phyloP scores from a whole-genome alignment of 768 basidiomycete species.

The Paxillus rubicundulus region DNA sequence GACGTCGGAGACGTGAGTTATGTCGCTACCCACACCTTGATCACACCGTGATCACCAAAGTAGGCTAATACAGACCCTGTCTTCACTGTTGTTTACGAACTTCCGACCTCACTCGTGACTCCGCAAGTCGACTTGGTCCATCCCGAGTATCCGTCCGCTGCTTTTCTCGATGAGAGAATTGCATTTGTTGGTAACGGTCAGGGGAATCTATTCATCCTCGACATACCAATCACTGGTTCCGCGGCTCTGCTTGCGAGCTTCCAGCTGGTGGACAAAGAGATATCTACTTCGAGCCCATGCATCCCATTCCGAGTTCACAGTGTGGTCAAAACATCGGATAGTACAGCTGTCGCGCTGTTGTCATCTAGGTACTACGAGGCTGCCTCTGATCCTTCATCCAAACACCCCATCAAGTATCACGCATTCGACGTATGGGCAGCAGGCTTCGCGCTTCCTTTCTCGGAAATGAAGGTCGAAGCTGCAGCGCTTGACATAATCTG shows the following conservation, averaged over 20 bases:
- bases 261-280: constrained; percentile 36
- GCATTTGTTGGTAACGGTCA: constrained; percentile 67
- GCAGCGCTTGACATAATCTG: constrained; percentile 55
- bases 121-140: constrained; percentile 41
- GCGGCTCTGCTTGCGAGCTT: constrained; percentile 53
- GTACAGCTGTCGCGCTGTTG: constrained; percentile 45
- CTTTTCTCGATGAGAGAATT: constrained; percentile 48
- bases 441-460: constrained; percentile 45
- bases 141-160: constrained; percentile 73
- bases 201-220: constrained; percentile 64
- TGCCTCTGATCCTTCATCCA: constrained; percentile 17
- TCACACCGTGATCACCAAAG: constrained; percentile 25
- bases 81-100: constrained; percentile 56
- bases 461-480: constrained; percentile 29
- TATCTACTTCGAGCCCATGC: constrained; percentile 20
- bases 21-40: constrained; percentile 2
- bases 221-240: constrained; percentile 36
- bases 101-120: constrained; percentile 52
- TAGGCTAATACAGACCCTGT: constrained; percentile 52
- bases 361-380: constrained; percentile 55
- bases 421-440: constrained; percentile 70
- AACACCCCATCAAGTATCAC: constrained; percentile 27
- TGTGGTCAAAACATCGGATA: constrained; percentile 36
- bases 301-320: constrained; percentile 42
- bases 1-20: constrained; percentile 55